A percentile compares a stretch with the other conserved stretches of the same genome.
These are phyloP conservation scores for Microbotryum saponariae DNA, from an alignment of 1,284 basidiomycete species.

Conservation along the genomic window DNA sequence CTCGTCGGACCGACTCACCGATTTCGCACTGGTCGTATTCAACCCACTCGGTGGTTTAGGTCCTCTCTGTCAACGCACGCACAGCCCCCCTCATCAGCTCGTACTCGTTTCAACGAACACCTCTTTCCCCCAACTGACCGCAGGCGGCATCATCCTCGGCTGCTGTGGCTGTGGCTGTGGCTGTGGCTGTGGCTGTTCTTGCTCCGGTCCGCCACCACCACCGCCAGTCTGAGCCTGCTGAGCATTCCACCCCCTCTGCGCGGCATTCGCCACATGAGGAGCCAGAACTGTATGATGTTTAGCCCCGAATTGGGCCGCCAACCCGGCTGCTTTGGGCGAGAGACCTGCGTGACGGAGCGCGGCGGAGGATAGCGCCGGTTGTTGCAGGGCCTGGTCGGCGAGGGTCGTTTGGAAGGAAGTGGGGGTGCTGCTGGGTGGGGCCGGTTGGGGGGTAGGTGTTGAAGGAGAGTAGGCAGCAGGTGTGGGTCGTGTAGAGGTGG, in stretches of 20 bases:
- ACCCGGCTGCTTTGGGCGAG: background rate
- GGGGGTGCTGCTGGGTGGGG: background rate
- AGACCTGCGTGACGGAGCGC: conserved; percentile 10
- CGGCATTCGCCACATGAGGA: conserved; percentile 9
- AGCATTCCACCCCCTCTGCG: background rate
- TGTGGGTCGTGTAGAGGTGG: background rate
- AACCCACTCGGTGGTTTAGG: conserved; percentile 8
- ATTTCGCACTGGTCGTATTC: background rate
- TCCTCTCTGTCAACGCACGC: background rate
- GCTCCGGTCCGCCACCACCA: too few species aligned
- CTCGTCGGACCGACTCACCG: background rate
- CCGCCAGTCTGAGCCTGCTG: too few species aligned
- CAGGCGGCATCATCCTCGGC: too few species aligned
- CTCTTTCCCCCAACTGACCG: too few species aligned
- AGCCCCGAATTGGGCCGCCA: conserved; percentile 5
- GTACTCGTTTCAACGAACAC: too few species aligned
- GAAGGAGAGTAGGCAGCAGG: background rate
- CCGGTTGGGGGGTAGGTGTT: background rate
- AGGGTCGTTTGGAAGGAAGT: background rate
- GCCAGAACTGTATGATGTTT: conserved; percentile 2
- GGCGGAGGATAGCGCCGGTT: conserved; percentile 1
- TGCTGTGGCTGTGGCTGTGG: too few species aligned
- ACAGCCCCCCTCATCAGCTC: too few species aligned
- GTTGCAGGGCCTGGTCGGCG: conserved; percentile 1
- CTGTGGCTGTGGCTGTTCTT: too few species aligned